Base-by-base conservation (phyloP, 371 early-diverging fungal species). In the Mortierella sp. region DNA sequence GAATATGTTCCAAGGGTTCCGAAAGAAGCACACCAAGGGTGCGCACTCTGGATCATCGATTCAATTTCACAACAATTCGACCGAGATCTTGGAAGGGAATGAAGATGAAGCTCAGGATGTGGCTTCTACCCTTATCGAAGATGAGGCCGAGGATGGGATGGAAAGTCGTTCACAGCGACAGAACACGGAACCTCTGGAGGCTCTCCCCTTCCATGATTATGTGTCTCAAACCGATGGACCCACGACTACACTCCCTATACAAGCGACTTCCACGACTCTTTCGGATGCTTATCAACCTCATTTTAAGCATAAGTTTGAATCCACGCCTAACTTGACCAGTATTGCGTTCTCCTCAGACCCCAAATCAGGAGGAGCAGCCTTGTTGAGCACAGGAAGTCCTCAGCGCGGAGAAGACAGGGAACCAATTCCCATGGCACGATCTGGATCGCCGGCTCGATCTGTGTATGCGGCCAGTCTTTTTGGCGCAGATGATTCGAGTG, bases 1-100 rank as follows among this genome's bases (percentile, higher is more conserved):
- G 56, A 72, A 46, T 56, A 72, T 77, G 72, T 66, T 77, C 43
- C 64, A 75, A 19, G 79, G 79, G 1, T 69, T 77, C 50, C 60
- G 66, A 4, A 72, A 69, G 70, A 77, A 69, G 29, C 72, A 75
- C 25, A 70, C 71, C n/a, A 75, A 75, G 26, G 61, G 64, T 1
- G 48, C 64, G 0, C 66, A 29, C 25, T 75, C 79, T 1, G 72
- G 69, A 46, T 69, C 69, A 0, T 58, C 58, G 1, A 30, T 61
- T 18, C 55, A 45, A 12, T 25, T 30, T 6, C 43, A 47, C 26
- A 63, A 48, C 52, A 56, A 55, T 53, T 64, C 70, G 7, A 60
- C 64, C 0, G 60, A 53, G 64, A 28, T 25, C 60, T 53, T 46
- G 68, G 60, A 23, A 60, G 30, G 26, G 21, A 29, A 46, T 48